A percentile compares a stretch with the other conserved stretches of the same genome.
These are phyloP conservation scores for Coniferiporia sulphurascens DNA, from an alignment of 1,284 basidiomycete genomes.

Conservation along the genomic window DNA sequence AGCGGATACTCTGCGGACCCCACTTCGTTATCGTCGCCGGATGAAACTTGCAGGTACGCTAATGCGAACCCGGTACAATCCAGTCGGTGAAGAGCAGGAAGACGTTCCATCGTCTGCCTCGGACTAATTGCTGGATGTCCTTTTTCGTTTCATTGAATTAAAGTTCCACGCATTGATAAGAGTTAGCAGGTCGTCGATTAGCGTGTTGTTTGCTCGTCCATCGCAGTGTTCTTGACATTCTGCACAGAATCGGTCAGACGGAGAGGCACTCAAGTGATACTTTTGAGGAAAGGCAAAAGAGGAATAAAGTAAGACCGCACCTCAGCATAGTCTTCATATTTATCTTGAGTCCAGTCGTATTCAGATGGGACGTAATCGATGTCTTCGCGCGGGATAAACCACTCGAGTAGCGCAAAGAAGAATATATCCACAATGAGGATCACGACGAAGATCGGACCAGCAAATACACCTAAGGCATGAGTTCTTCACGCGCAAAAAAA, in stretches of 20 bases:
- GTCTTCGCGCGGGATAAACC: conserved; percentile 65
- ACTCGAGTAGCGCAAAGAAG: conserved; percentile 74
- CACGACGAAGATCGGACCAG: conserved; percentile 73
- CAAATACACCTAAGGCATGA: conserved; percentile 64
- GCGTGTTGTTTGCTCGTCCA: too few relatives aligned
- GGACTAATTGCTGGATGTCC: too few relatives aligned
- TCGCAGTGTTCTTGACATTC: not conserved
- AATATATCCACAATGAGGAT: conserved; percentile 79
- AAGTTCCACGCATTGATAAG: too few relatives aligned
- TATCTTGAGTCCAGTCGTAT: conserved; percentile 36
- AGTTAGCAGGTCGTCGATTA: too few relatives aligned
- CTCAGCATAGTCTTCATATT: conserved; percentile 27
- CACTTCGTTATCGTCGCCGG: too few relatives aligned
- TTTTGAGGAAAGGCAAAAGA: not conserved
- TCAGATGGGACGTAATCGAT: conserved; percentile 56
- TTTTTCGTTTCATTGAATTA: too few relatives aligned
- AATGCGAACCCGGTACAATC: too few relatives aligned
- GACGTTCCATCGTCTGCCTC: too few relatives aligned
- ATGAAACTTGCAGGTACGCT: too few relatives aligned
- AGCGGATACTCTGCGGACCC: too few relatives aligned
- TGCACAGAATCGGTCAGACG: not conserved
- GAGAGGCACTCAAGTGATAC: not conserved
- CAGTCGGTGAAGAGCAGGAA: too few relatives aligned
- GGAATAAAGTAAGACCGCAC: conserved; percentile 21
- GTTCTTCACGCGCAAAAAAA: conserved; percentile 40